Conservation (phyloP, 768 basidiomycete genomes). For the Collybia sordida region DNA sequence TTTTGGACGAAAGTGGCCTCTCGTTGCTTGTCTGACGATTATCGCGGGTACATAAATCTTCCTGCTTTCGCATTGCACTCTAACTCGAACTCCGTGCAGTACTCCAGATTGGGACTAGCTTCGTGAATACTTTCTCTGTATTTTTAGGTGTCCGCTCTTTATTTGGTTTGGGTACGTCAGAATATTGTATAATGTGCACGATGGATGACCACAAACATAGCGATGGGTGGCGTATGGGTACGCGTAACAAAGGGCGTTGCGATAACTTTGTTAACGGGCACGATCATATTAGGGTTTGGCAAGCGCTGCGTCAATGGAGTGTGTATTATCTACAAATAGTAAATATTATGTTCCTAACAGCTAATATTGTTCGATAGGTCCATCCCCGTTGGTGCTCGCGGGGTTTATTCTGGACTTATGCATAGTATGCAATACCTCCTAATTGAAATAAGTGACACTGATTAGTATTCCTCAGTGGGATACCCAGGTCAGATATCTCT, state of each 20-base stretch:
- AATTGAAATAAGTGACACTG: too few relatives aligned
- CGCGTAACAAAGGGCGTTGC: too few relatives aligned
- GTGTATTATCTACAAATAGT: neutral
- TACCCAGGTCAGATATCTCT: too few relatives aligned
- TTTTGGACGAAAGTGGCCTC: constrained; percentile 14
- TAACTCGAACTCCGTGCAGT: constrained; percentile 32
- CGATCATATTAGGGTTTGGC: constrained; percentile 10
- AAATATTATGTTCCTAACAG: neutral
- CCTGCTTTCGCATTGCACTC: neutral
- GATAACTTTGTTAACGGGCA: too few relatives aligned
- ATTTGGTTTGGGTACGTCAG: constrained; percentile 43
- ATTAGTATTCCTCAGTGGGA: too few relatives aligned
- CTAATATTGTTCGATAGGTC: constrained; percentile 2
- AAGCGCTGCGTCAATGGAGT: constrained; percentile 17
- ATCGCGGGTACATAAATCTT: constrained; percentile 3
- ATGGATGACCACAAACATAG: too few relatives aligned
- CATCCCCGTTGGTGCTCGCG: constrained; percentile 13
- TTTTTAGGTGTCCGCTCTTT: constrained; percentile 65
- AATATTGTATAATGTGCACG: neutral
- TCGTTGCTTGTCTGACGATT: constrained; percentile 7
- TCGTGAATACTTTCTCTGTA: constrained; percentile 50
- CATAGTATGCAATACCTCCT: constrained; percentile 7
- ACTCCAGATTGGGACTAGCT: constrained; percentile 60
- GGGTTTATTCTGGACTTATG: constrained; percentile 15
- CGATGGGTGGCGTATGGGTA: too few relatives aligned